These are phyloP conservation scores for Ailanthus altissimus DNA, from an alignment of 345 rosid species.

Conservation along the genomic window DNA sequence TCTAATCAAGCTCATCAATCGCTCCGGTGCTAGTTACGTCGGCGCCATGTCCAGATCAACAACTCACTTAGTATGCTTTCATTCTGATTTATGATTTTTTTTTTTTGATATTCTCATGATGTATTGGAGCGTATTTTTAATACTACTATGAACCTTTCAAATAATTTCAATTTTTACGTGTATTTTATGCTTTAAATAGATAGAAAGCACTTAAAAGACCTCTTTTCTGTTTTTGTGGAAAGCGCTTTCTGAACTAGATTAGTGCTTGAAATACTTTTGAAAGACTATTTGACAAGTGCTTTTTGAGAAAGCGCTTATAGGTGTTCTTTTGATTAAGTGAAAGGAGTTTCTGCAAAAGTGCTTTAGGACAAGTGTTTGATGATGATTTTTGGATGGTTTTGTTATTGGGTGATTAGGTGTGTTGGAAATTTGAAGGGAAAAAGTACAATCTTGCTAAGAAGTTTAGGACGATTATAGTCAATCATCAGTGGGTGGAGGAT, in stretches of 20 bases:
- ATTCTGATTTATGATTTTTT: not conserved
- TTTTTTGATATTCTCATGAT: not conserved
- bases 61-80: slow-evolving; percentile 69
- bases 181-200: no score
- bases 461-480: slow-evolving; percentile 53
- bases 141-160: not conserved
- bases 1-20: slow-evolving; percentile 78
- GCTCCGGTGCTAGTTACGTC: slow-evolving; percentile 73
- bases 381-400: slow-evolving; percentile 5
- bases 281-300: not conserved
- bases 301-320: not conserved
- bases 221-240: not conserved
- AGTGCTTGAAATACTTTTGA: not conserved
- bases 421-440: slow-evolving; percentile 78
- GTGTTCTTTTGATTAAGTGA: no score
- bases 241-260: not conserved
- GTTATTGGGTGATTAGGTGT: slow-evolving; percentile 46
- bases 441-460: slow-evolving; percentile 68
- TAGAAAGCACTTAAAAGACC: no score
- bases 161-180: no score
- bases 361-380: not conserved
- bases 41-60: slow-evolving; percentile 69
- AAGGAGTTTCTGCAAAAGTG: not conserved
- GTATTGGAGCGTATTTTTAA: not conserved
- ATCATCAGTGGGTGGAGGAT: slow-evolving; percentile 88